phyloP scores from a whole-genome alignment of 78 protist genomes.

The Capsaspora owczarzaki region DNA sequence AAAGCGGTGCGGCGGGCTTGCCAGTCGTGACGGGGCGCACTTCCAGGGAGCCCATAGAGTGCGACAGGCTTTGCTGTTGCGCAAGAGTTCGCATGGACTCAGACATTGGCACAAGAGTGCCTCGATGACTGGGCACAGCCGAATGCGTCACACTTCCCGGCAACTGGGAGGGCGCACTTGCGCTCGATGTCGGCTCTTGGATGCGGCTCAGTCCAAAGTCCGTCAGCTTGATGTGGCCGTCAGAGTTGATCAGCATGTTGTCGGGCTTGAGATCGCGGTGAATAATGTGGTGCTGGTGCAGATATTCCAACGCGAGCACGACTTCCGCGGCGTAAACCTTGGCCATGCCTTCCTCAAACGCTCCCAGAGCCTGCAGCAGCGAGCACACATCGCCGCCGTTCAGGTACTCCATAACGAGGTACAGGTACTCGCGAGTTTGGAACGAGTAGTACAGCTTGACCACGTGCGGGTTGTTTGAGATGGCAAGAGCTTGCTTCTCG shows the following conservation, averaged over 20 bases:
- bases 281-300: slow-evolving; percentile 37
- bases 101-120: too few relatives aligned
- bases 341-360: slow-evolving; percentile 25
- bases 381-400: slow-evolving; percentile 40
- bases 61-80: too few relatives aligned
- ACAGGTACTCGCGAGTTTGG: slow-evolving; percentile 13
- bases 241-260: slow-evolving; percentile 61
- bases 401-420: slow-evolving; percentile 54
- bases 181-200: too few relatives aligned
- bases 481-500: slow-evolving; percentile 47
- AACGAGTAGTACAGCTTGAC: slow-evolving; percentile 51
- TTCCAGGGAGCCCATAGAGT: too few relatives aligned
- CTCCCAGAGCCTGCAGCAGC: slow-evolving; percentile 18
- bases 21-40: too few relatives aligned
- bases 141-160: too few relatives aligned
- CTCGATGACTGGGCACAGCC: too few relatives aligned
- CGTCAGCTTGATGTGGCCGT: slow-evolving; percentile 85
- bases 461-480: slow-evolving; percentile 23
- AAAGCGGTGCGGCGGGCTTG: too few relatives aligned
- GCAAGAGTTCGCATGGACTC: too few relatives aligned
- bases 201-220: slow-evolving; percentile 92
- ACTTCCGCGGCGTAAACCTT: slow-evolving; percentile 31
- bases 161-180: too few relatives aligned
- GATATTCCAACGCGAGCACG: slow-evolving; percentile 24
- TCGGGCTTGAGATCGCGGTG: slow-evolving; percentile 80